Evolutionary conservation across 805 yeast genomes (phyloP).

Genomic region (Saccharomycopsis fodiens): DNA sequence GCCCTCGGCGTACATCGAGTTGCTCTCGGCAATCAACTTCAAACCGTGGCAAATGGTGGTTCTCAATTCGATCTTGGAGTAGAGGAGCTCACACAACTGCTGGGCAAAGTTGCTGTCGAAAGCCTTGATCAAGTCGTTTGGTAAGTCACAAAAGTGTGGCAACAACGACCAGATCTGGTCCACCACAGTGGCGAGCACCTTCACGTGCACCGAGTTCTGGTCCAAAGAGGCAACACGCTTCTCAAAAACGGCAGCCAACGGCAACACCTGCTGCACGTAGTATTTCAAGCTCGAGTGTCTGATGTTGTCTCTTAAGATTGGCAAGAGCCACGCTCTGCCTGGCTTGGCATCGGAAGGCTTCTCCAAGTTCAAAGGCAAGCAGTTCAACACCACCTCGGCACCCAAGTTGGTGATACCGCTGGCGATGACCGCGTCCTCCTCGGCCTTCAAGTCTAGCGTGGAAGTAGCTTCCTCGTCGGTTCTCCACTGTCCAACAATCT

Average conservation of each 20-base stretch:
- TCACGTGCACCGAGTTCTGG: constrained; percentile 58
- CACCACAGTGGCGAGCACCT: constrained; percentile 74
- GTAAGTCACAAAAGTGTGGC: constrained; percentile 84
- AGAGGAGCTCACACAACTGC: constrained; percentile 61
- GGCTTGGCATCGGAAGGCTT: constrained; percentile 42
- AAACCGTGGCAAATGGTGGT: constrained; percentile 78
- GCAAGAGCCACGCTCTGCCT: constrained; percentile 96
- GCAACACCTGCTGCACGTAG: constrained; percentile 58
- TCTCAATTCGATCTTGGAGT: constrained; percentile 68
- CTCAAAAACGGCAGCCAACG: constrained; percentile 51
- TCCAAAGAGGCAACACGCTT: constrained; percentile 37
- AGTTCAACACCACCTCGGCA: constrained; percentile 69
- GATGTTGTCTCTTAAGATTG: constrained; percentile 81
- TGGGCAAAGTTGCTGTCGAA: constrained; percentile 78
- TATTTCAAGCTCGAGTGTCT: constrained; percentile 60
- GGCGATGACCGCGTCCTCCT: constrained; percentile 74
- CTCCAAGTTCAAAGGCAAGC: constrained; percentile 72
- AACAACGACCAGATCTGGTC: constrained; percentile 91
- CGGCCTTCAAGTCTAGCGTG: constrained; percentile 53
- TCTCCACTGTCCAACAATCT: constrained; percentile 79
- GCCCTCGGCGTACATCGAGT: constrained; percentile 53
- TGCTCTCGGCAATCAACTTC: constrained; percentile 70
- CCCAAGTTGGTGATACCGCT: constrained; percentile 77
- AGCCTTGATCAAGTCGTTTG: constrained; percentile 56
- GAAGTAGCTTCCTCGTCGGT: constrained; percentile 32